A percentile compares a stretch with the other conserved stretches of the same genome.
Conservation (phyloP, 2,329 filamentous ascomycete species). For the Ophiostoma australiae region DNA sequence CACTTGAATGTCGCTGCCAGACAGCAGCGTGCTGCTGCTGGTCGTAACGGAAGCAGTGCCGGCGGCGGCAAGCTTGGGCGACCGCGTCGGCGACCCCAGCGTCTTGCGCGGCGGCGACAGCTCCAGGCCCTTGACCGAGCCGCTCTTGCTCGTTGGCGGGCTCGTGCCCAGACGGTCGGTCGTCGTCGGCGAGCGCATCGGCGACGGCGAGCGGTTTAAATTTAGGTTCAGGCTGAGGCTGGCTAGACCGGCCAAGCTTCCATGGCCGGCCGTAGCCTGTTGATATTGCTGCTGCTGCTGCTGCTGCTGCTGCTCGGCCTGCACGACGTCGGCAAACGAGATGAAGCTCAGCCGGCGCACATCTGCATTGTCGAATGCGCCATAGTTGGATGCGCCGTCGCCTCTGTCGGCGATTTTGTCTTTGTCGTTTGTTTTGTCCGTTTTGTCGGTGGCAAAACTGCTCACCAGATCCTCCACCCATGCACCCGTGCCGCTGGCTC, state of each 20-base stretch:
- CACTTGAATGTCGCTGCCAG: constrained; percentile 65
- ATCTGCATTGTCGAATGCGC: constrained; percentile 69
- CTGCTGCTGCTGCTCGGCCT: constrained; percentile 59
- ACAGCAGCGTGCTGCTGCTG: not conserved
- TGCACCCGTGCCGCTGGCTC: constrained; percentile 38
- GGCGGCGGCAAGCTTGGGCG: constrained; percentile 30
- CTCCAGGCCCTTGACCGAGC: constrained; percentile 69
- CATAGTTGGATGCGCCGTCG: constrained; percentile 70
- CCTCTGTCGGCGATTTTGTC: constrained; percentile 12
- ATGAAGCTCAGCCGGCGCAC: constrained; percentile 87
- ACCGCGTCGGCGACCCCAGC: constrained; percentile 54
- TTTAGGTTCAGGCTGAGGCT: constrained; percentile 42
- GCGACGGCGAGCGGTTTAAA: constrained; percentile 68
- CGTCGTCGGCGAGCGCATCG: constrained; percentile 69
- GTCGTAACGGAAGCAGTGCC: constrained; percentile 31
- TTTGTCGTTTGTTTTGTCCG: not conserved
- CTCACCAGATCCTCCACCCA: constrained; percentile 54
- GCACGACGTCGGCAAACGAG: constrained; percentile 92
- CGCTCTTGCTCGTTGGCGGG: constrained; percentile 69
- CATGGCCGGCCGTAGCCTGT: constrained; percentile 35
- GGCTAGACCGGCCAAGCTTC: constrained; percentile 58
- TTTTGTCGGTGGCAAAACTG: constrained; percentile 47
- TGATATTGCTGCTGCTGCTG: constrained; percentile 26
- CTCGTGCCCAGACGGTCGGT: constrained; percentile 54
- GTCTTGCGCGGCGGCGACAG: constrained; percentile 58